These are phyloP conservation scores for Volutella citrinella DNA, from an alignment of 2,329 filamentous ascomycete genomes.

Conservation along the genomic window DNA sequence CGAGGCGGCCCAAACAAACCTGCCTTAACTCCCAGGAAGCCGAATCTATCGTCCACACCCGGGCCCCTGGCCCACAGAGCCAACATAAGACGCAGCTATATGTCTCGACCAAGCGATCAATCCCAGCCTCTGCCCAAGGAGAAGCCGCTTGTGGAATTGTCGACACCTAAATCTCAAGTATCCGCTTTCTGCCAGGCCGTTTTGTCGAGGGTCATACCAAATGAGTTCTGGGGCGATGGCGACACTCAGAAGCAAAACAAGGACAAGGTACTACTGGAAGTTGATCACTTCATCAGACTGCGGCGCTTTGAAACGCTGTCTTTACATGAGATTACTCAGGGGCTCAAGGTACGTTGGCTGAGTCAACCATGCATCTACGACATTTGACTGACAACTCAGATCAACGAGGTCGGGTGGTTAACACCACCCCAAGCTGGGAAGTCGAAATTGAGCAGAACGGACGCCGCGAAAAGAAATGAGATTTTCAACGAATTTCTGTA, in stretches of 20 bases:
- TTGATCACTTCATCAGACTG: constrained; percentile 76
- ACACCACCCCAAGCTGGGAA: constrained; percentile 45
- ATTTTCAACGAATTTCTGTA: constrained; percentile 84
- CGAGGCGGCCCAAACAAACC: constrained; percentile 4
- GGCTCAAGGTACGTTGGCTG: constrained; percentile 68
- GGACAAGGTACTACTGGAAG: constrained; percentile 55
- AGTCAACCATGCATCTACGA: too few relatives aligned
- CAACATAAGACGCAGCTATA: constrained; percentile 8
- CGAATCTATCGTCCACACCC: not conserved
- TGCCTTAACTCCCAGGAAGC: too few relatives aligned
- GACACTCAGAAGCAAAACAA: constrained; percentile 58
- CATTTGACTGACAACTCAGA: constrained; percentile 49
- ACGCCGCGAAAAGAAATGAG: constrained; percentile 72
- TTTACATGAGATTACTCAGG: constrained; percentile 74
- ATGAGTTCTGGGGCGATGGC: constrained; percentile 68
- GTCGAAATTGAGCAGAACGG: constrained; percentile 64
- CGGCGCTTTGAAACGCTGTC: constrained; percentile 79
- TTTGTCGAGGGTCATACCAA: constrained; percentile 69
- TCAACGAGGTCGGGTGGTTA: constrained; percentile 72
- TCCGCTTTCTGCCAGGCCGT: constrained; percentile 85
- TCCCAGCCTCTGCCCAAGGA: constrained; percentile 8
- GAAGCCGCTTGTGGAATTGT: constrained; percentile 59
- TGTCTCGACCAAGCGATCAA: constrained; percentile 7
- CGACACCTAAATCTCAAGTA: constrained; percentile 65
- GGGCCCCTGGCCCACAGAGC: constrained; percentile 14